Base-by-base conservation (phyloP, 202 grass and related monocot genomes). In the Setaria italica region DNA sequence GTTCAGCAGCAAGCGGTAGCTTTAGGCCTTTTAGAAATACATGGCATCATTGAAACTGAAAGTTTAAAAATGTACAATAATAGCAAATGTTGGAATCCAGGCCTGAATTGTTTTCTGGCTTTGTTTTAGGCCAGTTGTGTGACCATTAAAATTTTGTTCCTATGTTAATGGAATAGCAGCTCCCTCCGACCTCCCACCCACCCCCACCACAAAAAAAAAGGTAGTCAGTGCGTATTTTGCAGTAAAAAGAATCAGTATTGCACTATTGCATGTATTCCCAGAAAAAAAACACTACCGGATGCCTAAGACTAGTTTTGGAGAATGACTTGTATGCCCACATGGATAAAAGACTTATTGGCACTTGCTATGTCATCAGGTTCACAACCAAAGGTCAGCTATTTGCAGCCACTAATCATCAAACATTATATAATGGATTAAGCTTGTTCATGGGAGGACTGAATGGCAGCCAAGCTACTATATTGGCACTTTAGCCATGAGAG, bases 331-430 rank as follows among this genome's bases (percentile, higher is more conserved):
- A 45, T 5, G 32, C 19, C 17, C 73, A 76, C 11, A 7, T 20
- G 47, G 60, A 29, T 11, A 37, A n/a, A 71, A 11, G 17, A 0
- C 56, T 21, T 59, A 59, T 25, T 25, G 56, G 9, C 7, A 59
- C 56, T 59, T 59, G 20, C 56, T 59, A 10, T 59, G 21, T 59
- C 56, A 57, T 57, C 6, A n/a, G 1, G 54, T 57, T 59, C 56
- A 51, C 15, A 79, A 65, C 33, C 29, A 9, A 50, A 66, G 30
- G 19, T 79, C 48, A 60, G 15, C 1, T 63, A 72, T 41, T 19
- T 62, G 55, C 43, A 42, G 11, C 14, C 71, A 50, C 43, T 41
- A 42, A 62, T 41, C 64, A 85, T 70, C 17, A 80, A 46, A 62
- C 33, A 54, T 9, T 43, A 12, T 51, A 46, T 45, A 49, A 10